These are phyloP conservation scores for Pleurotus salmoneostramineus DNA, from an alignment of 768 basidiomycete species.

Conservation along the genomic window DNA sequence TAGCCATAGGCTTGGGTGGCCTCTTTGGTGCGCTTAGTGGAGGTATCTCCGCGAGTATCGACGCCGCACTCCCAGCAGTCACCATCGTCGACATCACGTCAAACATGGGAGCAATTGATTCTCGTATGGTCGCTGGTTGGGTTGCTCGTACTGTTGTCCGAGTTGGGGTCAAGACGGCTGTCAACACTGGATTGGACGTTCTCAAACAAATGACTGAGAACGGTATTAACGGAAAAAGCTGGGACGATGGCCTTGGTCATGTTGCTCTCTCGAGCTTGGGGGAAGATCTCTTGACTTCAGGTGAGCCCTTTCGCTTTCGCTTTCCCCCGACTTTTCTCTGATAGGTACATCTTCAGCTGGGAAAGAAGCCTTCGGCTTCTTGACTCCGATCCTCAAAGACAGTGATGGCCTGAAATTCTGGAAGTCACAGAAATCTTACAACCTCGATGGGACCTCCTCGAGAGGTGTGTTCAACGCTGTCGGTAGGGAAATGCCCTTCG, in stretches of 20 bases:
- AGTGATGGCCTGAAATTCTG: too few species aligned
- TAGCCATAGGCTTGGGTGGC: not conserved
- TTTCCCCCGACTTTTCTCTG: too few species aligned
- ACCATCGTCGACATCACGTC: not conserved
- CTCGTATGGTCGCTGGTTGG: not conserved
- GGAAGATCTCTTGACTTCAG: too few species aligned
- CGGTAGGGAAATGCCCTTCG: too few species aligned
- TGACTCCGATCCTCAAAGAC: too few species aligned
- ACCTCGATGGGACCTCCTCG: too few species aligned
- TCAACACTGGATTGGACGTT: not conserved
- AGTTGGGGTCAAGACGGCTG: not conserved
- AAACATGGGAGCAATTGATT: not conserved
- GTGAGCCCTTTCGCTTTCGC: too few species aligned
- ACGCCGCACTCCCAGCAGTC: slow-evolving; percentile 1
- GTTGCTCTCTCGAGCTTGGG: not conserved
- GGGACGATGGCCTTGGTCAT: not conserved
- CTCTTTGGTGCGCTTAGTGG: slow-evolving; percentile 4
- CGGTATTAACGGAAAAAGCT: not conserved
- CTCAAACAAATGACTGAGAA: not conserved
- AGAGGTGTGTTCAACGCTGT: too few species aligned
- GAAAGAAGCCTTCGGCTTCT: too few species aligned
- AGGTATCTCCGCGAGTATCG: not conserved
- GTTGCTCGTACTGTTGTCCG: not conserved
- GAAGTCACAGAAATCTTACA: too few species aligned
- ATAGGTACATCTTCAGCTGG: too few species aligned